Evolutionary conservation across 2,329 filamentous ascomycete genomes (phyloP).

Genomic region (Emergomyces orientalis): DNA sequence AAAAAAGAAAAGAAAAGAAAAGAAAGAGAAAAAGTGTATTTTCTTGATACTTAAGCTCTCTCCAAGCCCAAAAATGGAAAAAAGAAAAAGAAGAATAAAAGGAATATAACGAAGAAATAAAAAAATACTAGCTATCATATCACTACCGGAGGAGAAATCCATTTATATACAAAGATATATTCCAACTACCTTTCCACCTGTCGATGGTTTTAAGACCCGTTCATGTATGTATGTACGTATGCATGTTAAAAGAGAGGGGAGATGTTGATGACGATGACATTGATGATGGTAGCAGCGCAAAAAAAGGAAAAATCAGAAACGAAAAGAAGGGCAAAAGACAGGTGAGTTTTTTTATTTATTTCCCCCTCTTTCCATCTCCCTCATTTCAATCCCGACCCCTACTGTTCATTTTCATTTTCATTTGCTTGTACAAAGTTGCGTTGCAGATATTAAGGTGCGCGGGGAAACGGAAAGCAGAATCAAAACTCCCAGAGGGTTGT

Average conservation of each 20-base stretch:
- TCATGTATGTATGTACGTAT: background rate
- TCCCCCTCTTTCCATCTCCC: background rate
- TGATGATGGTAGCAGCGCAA: background rate
- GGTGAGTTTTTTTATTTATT: background rate
- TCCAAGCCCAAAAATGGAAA: background rate
- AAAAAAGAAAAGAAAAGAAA: background rate
- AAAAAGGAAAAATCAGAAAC: background rate
- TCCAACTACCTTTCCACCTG: background rate
- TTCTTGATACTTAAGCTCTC: too few species aligned
- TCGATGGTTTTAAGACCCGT: background rate
- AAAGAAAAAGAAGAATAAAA: background rate
- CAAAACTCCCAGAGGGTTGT: background rate
- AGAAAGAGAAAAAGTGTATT: background rate
- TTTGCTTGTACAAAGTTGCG: background rate
- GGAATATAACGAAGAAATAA: background rate
- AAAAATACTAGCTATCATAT: background rate
- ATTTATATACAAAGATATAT: slow-evolving; percentile 1
- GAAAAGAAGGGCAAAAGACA: background rate
- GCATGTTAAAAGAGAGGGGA: background rate
- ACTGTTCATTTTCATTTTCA: background rate
- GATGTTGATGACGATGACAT: background rate
- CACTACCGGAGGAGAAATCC: background rate
- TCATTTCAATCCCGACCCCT: background rate
- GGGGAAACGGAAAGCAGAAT: background rate
- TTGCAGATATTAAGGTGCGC: background rate